A percentile compares a stretch with the other conserved stretches of the same genome.
Conservation (phyloP, 176 grass and related monocot species). For the Aegilops sharonensis region DNA sequence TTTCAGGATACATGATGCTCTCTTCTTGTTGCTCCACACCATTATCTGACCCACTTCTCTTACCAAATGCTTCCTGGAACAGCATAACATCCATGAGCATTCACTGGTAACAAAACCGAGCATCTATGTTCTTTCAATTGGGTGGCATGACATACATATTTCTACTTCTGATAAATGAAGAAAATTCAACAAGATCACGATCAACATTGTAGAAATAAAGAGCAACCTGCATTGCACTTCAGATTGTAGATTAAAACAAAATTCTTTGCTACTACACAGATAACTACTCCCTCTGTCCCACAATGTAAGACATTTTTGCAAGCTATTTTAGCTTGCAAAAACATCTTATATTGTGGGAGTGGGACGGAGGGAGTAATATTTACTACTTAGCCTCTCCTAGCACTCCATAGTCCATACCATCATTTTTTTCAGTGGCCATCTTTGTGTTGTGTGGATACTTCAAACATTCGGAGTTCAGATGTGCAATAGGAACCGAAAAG, state of each 20-base stretch:
- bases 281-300: too few relatives aligned
- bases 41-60: slow-evolving; percentile 10
- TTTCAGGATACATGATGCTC: slow-evolving; percentile 35
- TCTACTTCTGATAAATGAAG: neutral
- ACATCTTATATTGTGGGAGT: too few relatives aligned
- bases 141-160: neutral
- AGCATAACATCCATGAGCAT: slow-evolving; percentile 7
- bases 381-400: neutral
- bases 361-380: neutral
- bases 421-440: neutral
- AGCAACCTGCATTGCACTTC: neutral
- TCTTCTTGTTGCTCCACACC: slow-evolving; percentile 24
- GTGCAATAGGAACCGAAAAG: neutral
- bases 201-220: neutral
- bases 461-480: neutral
- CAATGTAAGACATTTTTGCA: too few relatives aligned
- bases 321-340: too few relatives aligned
- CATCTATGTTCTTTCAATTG: neutral
- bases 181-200: neutral
- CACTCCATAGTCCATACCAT: neutral
- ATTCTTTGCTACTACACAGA: neutral
- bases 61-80: slow-evolving; percentile 34
- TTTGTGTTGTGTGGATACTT: neutral
- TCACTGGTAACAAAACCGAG: too few relatives aligned
- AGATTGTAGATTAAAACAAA: neutral